Conservation (phyloP, 768 basidiomycete genomes). For the Tylopilus sp. region DNA sequence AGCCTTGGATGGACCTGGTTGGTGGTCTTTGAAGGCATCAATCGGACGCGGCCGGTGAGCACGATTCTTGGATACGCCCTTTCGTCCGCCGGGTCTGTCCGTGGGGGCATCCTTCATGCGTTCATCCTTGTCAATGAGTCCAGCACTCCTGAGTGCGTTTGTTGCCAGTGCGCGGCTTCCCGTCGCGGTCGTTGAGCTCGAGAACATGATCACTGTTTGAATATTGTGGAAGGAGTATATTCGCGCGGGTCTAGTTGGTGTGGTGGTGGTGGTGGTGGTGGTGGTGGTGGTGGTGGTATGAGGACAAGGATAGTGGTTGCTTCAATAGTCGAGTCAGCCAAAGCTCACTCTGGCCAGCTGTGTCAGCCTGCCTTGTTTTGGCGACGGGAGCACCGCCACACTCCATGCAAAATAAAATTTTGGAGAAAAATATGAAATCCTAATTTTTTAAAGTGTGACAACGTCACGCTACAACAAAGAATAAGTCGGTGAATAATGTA, state of each 20-base stretch:
- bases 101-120: constrained; percentile 69
- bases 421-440: background rate
- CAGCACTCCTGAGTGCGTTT: constrained; percentile 64
- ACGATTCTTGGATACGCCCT: constrained; percentile 59
- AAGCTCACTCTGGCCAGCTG: too few species aligned
- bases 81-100: constrained; percentile 67
- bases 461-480: constrained; percentile 16
- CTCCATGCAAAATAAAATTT: constrained; percentile 24
- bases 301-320: constrained; percentile 16
- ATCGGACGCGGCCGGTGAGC: constrained; percentile 58
- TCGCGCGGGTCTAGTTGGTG: background rate
- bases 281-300: constrained; percentile 14
- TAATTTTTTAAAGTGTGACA: constrained; percentile 14
- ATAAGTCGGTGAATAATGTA: constrained; percentile 16
- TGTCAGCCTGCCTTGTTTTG: constrained; percentile 25
- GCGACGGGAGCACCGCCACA: constrained; percentile 10
- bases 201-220: constrained; percentile 42
- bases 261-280: constrained; percentile 18
- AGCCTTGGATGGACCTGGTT: constrained; percentile 42
- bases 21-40: constrained; percentile 53
- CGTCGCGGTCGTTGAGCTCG: constrained; percentile 55
- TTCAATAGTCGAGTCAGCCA: too few species aligned
- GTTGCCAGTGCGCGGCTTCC: constrained; percentile 56
- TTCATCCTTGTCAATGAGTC: constrained; percentile 73
- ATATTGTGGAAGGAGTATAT: background rate